A percentile compares a stretch with the other conserved stretches of the same genome.
These are phyloP conservation scores for Dryadomyces quercus-mongolicae DNA, from an alignment of 2,329 filamentous ascomycete species.

Conservation along the genomic window DNA sequence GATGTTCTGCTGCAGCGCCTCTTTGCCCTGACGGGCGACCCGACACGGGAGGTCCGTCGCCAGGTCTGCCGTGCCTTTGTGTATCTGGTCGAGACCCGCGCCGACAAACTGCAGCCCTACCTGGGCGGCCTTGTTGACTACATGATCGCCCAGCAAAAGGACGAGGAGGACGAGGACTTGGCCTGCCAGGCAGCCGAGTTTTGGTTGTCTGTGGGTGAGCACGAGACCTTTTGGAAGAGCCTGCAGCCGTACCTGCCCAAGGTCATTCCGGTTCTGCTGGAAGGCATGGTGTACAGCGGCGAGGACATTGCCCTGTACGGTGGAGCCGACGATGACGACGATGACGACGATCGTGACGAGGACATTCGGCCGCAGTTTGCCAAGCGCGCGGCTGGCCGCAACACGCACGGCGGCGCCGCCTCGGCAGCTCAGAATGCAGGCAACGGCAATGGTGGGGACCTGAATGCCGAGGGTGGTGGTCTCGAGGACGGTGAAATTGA, in stretches of 20 bases:
- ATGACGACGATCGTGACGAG: constrained; percentile 77
- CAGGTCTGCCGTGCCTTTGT: constrained; percentile 92
- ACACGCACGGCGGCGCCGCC: constrained; percentile 32
- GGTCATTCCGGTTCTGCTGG: constrained; percentile 80
- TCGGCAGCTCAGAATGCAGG: constrained; percentile 40
- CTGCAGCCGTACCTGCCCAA: constrained; percentile 68
- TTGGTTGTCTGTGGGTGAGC: constrained; percentile 88
- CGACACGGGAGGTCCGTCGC: constrained; percentile 69
- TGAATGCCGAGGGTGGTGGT: constrained; percentile 40
- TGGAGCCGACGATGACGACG: constrained; percentile 77
- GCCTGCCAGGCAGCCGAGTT: constrained; percentile 94
- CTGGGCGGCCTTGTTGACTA: constrained; percentile 84
- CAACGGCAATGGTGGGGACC: constrained; percentile 32
- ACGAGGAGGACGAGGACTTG: constrained; percentile 74
- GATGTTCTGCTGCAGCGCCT: constrained; percentile 73
- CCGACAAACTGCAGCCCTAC: constrained; percentile 83
- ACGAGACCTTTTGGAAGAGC: constrained; percentile 63
- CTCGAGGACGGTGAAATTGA: constrained; percentile 60
- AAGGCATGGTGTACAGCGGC: constrained; percentile 93
- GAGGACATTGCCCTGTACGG: constrained; percentile 83
- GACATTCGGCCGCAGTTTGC: constrained; percentile 92
- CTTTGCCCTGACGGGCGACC: constrained; percentile 68
- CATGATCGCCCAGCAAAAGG: constrained; percentile 79
- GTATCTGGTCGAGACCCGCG: constrained; percentile 77
- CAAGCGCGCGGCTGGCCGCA: constrained; percentile 49